Conservation (phyloP, 192 early-diverging fungal species). For the Podila minutissima region DNA sequence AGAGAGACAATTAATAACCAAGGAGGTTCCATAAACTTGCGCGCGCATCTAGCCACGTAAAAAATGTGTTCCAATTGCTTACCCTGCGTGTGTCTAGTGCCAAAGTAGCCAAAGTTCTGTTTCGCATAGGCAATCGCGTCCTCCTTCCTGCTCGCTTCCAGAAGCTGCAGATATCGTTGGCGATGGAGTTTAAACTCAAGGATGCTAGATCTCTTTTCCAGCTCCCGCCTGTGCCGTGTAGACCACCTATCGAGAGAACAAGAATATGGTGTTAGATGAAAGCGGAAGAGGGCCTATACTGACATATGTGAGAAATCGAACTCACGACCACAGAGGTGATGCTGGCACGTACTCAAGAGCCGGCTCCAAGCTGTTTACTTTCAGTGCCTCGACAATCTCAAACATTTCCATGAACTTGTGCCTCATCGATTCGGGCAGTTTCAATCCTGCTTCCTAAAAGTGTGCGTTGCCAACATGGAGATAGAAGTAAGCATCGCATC, state of each 20-base stretch:
- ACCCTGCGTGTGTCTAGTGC: constrained; percentile 72
- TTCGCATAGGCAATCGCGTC: constrained; percentile 84
- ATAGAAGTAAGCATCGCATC: not conserved
- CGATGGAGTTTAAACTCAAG: constrained; percentile 93
- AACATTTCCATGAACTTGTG: constrained; percentile 88
- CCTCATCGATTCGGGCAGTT: constrained; percentile 57
- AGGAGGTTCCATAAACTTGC: too few relatives aligned
- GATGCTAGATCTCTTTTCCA: constrained; percentile 64
- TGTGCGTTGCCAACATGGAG: not conserved
- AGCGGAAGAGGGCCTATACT: not conserved
- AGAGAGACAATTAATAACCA: too few relatives aligned
- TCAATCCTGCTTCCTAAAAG: constrained; percentile 54
- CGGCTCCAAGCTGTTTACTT: constrained; percentile 62
- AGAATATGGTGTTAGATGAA: not conserved
- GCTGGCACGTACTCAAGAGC: constrained; percentile 66
- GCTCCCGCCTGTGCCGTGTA: constrained; percentile 56
- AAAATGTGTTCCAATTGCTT: not conserved
- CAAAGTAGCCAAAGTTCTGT: constrained; percentile 73
- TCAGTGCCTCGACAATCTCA: constrained; percentile 71
- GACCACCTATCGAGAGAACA: constrained; percentile 73
- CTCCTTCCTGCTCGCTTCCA: constrained; percentile 53
- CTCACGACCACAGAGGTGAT: not conserved
- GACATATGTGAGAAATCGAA: not conserved
- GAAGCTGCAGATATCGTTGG: constrained; percentile 80
- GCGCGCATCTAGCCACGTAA: too few relatives aligned